Evolutionary conservation across 2,329 filamentous ascomycete genomes (phyloP), one percentile per base, ranked within the genome.

Genomic region (Colletotrichum sp.): DNA sequence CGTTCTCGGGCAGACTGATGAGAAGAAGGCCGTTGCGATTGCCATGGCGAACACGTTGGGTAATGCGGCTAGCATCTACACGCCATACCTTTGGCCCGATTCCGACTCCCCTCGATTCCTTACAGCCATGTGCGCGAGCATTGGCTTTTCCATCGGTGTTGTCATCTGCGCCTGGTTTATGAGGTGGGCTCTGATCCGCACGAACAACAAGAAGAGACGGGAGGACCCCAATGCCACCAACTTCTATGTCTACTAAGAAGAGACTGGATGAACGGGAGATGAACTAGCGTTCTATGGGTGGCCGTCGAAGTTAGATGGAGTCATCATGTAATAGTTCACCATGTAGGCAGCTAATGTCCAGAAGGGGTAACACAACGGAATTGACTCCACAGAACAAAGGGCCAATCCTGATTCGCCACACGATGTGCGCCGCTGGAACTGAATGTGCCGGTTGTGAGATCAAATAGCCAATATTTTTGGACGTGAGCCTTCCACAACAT

Each of bases 1-100:
- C 1, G 84, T 83, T 0, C 82, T 86, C 21, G 86, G 85, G 1
- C 87, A 88, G 76, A 87, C 86, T 0, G 83, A 86, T 6, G 87
- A 88, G 78, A 88, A 88, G 80, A 88, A 87, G 76, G 87, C 87
- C 0, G 84, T 84, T 1, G 82, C 85, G 2, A 81, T 89, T 10
- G 85, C 85, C 16, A 79, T 77, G 73, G 64, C 58, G 36, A 79
- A 77, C 48, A 76, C 75, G 3, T 48, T 77, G 18, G 77, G 70
- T 18, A 79, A 78, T 61, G 38, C 73, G 7, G 58, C 71, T 10
- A 77, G 67, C 36, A 75, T 79, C 12, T 79, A 78, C 64, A 79
- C 78, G 4, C 77, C 77, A 1, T 79, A 79, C 71, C 70, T 79
- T 6, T 79, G 77, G 75, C 77, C 77, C 3, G 64, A 69, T 21